Evolutionary conservation across 2,329 filamentous ascomycete genomes (phyloP), one percentile per base, ranked within the genome.

Genomic region (Catunica adiposa): DNA sequence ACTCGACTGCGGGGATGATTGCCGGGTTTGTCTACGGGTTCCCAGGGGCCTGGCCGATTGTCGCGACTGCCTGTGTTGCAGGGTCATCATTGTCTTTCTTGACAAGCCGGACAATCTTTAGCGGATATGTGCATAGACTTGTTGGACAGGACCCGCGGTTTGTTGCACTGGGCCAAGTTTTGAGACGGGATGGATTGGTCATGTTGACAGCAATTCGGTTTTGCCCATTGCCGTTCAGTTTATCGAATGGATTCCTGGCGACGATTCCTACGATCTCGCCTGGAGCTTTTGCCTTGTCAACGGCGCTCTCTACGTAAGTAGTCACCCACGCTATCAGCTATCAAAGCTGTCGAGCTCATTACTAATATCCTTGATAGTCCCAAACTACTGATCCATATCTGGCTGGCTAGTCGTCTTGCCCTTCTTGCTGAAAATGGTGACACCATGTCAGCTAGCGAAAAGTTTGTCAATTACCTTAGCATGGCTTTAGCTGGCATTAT

Each of bases 201-300:
- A 81, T 97, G 55, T 75, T 98, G 48, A 83, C 87, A 60, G 94
- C 92, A 77, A 92, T 98, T 62, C 80, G 92, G 29, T 77, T 97
- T 61, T 97, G 90, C 64, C 92, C 92, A 1, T 67, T 98, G 59
- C 92, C 92, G 14, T 98, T 94, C 67, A 92, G 86, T 54, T 73
- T 97, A 62, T 89, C 86, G 65, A 98, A 98, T 66, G 92, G 89
- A 53, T 94, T 94, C 59, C 79, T 98, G 56, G 88, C 88, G 29
- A 97, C 92, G 1, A 89, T 98, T 59, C 89, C 89, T 2, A 94
- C 85, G 31, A 86, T 98, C 34, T 77, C 82, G 23, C 85, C 86
- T 42, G 67, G 76, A 59, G 78, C 78, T 50, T 97, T 94, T 70
- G 83, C 82, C 31, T 66, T 89, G 48, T 90, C 92, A 4, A 97